These are phyloP conservation scores for Stentor coeruleus DNA, from an alignment of 73 alveolate genomes.

Conservation along the genomic window DNA sequence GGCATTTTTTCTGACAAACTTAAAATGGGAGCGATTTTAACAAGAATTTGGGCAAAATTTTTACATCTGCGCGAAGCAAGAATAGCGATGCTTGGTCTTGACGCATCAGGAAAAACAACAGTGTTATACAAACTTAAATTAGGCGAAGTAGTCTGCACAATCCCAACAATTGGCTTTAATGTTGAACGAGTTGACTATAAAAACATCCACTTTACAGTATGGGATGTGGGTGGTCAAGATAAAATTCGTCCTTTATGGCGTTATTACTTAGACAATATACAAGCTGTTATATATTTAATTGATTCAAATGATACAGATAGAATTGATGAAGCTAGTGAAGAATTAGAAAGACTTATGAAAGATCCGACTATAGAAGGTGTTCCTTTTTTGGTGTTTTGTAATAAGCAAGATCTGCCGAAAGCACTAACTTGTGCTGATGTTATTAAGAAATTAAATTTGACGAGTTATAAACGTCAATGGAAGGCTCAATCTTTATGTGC, in stretches of 20 bases:
- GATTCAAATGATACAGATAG: slow-evolving; percentile 95
- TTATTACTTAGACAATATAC: slow-evolving; percentile 65
- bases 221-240: slow-evolving; percentile 73
- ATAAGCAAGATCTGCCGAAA: slow-evolving; percentile 33
- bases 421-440: slow-evolving; percentile 55
- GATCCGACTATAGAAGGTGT: slow-evolving; percentile 70
- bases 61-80: neutral
- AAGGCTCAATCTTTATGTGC: slow-evolving; percentile 30
- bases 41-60: neutral
- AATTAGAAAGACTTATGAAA: slow-evolving; percentile 29
- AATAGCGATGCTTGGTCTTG: neutral
- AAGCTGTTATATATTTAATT: slow-evolving; percentile 95
- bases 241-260: slow-evolving; percentile 51
- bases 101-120: neutral
- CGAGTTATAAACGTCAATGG: slow-evolving; percentile 57
- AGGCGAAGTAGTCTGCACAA: slow-evolving; percentile 42
- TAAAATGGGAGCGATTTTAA: no score
- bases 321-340: slow-evolving; percentile 72
- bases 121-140: neutral
- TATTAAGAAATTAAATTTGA: slow-evolving; percentile 59
- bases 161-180: slow-evolving; percentile 78
- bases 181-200: slow-evolving; percentile 77
- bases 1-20: no score
- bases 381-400: slow-evolving; percentile 68
- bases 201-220: slow-evolving; percentile 66